phyloP scores from a whole-genome alignment of 352 stramenopile species.

The Phytophthora sansomeana region DNA sequence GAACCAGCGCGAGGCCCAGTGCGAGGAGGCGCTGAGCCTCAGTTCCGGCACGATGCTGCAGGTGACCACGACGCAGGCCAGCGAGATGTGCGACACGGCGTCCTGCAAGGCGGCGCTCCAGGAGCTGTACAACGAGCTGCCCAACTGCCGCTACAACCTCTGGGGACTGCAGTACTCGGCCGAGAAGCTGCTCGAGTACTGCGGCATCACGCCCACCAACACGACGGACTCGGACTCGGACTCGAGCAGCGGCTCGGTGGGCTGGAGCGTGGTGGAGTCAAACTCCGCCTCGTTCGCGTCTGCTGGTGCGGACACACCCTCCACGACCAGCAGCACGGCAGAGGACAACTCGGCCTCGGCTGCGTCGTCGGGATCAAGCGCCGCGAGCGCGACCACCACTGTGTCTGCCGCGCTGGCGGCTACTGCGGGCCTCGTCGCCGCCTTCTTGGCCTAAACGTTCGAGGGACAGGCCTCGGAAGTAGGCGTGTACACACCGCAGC shows the following conservation, averaged over 20 bases:
- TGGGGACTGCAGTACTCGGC: slow-evolving; percentile 56
- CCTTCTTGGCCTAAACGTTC: slow-evolving; percentile 34
- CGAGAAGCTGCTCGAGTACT: slow-evolving; percentile 55
- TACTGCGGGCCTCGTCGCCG: slow-evolving; percentile 35
- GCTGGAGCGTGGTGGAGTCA: slow-evolving; percentile 37
- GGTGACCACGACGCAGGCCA: slow-evolving; percentile 44
- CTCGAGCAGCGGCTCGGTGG: slow-evolving; percentile 20
- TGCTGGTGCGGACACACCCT: slow-evolving; percentile 38
- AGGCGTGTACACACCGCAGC: neutral
- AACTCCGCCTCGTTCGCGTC: slow-evolving; percentile 45
- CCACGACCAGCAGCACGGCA: slow-evolving; percentile 27
- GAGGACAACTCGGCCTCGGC: slow-evolving; percentile 26
- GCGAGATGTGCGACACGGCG: slow-evolving; percentile 50
- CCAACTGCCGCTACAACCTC: slow-evolving; percentile 66
- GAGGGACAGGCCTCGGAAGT: neutral
- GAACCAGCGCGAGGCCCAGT: slow-evolving; percentile 65
- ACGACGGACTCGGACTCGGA: slow-evolving; percentile 22
- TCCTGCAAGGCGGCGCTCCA: slow-evolving; percentile 65
- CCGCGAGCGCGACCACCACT: slow-evolving; percentile 12
- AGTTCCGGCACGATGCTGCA: slow-evolving; percentile 52
- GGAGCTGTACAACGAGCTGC: slow-evolving; percentile 64
- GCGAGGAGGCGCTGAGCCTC: slow-evolving; percentile 45
- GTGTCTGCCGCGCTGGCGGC: slow-evolving; percentile 34
- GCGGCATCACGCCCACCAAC: slow-evolving; percentile 55
- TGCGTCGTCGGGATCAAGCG: slow-evolving; percentile 22